These are phyloP conservation scores for Talaromyces islandicus DNA, from an alignment of 2,329 filamentous ascomycete genomes.

Conservation along the genomic window DNA sequence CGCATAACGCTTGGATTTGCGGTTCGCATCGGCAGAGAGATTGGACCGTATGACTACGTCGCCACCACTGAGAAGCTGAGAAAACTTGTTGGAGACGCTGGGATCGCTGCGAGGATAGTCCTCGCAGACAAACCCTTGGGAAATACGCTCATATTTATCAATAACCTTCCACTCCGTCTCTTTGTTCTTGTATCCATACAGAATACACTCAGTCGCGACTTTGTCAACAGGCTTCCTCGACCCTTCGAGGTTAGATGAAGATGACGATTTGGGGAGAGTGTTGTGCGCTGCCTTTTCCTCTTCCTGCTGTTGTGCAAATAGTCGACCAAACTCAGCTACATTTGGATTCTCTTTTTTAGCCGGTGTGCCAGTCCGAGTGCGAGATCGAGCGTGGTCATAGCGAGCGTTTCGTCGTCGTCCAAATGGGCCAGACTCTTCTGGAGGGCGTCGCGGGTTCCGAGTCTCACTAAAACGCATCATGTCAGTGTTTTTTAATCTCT, in stretches of 20 bases:
- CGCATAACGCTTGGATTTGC: conserved; percentile 72
- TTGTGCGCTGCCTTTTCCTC: conserved; percentile 31
- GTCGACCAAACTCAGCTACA: conserved; percentile 41
- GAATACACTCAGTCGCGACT: conserved; percentile 69
- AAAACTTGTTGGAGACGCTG: conserved; percentile 62
- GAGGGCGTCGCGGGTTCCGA: conserved; percentile 47
- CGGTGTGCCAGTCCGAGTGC: conserved; percentile 54
- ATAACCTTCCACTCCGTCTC: conserved; percentile 73
- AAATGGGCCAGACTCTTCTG: conserved; percentile 58
- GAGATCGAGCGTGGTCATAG: conserved; percentile 40
- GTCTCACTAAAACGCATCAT: conserved; percentile 30
- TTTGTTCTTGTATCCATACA: conserved; percentile 74
- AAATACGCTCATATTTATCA: conserved; percentile 79
- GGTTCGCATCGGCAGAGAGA: conserved; percentile 66
- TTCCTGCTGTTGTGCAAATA: conserved; percentile 41
- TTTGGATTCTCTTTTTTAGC: conserved; percentile 53
- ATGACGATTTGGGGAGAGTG: conserved; percentile 33
- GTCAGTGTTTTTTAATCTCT: conserved; percentile 19
- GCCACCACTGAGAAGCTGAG: conserved; percentile 65
- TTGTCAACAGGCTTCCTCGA: conserved; percentile 37
- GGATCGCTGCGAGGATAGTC: conserved; percentile 88
- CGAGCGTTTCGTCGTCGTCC: conserved; percentile 47
- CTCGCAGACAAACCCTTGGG: conserved; percentile 75
- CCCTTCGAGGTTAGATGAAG: conserved; percentile 35
- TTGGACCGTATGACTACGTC: conserved; percentile 63